Base-by-base conservation (phyloP, 2,329 filamentous ascomycete species). In the Colletotrichum sp. region DNA sequence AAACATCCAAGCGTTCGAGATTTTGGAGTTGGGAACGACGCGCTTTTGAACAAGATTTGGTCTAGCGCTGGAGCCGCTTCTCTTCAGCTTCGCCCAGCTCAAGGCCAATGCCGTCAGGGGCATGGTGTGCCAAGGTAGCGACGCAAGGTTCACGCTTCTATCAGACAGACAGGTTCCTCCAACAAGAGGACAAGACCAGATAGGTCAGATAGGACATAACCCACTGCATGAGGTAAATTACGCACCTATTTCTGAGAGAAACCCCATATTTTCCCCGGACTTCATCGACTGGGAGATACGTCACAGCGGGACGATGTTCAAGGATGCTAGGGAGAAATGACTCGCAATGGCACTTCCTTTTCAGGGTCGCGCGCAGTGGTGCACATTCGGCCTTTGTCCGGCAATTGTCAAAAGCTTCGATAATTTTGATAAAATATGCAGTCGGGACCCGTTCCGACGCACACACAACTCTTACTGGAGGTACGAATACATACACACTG, bases 191-290 rank as follows among this genome's bases (percentile, higher is more conserved):
- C 10, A 7, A 73, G 34, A 48, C 18, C 39, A 48, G 39, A 69
- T 65, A 26, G 32, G 60, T n/a, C 39, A 48, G 39, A 69, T 65
- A 26, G 32, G 60, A 55, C 65, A 44, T 10, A 55, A 52, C 52
- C 57, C 52, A 64, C 71, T 55, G 59, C 70, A 28, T 16, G 44
- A 75, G 57, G 48, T 75, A 75, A 28, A 73, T 75, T 73, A 75
- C 64, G 70, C 34, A 69, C 48, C 64, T 60, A 68, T 73, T 57
- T 28, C 34, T 32, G 44, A 48, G 34, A 65, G 39, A 15, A 39
- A 48, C 74, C 63, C 74, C 74, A 69, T 69, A 69, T 52, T 52
- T 75, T 75, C 74, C 74, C 74, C 74, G 32, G 74, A 75, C 74
- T 69, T 30, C 44, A 36, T 67, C 52, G 26, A 22, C 39, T 68